Base-by-base conservation (phyloP, 106 monocot genomes). In the Ottelia alismoides region DNA sequence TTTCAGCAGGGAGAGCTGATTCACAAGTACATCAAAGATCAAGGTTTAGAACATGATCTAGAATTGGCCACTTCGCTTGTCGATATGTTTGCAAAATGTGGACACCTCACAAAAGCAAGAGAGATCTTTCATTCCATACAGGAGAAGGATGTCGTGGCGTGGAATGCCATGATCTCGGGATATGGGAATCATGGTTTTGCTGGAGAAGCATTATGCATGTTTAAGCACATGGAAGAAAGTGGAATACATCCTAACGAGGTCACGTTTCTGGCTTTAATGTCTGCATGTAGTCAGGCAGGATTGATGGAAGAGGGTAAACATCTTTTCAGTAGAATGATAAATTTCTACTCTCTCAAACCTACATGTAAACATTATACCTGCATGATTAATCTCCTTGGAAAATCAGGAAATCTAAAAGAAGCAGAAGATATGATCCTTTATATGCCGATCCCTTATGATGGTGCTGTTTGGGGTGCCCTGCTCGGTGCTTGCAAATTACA, bases 51-150 rank as follows among this genome's bases (percentile, higher is more conserved):
- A 20, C 52, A 11, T 45, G 79, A 79, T 49, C 28, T 63, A 20
- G 43, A 49, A 27, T 20, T 81, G 56, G 52, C 51, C 22, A 81
- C 81, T 10, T 66, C 87, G 10, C 56, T 79, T 9, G 31, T 88
- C 31, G 88, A 83, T 47, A 83, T 88, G 88, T 88, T 83, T 74
- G 73, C 79, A 0, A 88, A 88, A 55, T 83, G 83, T 53, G 88
- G 88, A 28, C 53, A 76, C 20, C 74, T 88, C 31, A 40, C 57
- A 7, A 61, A 27, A 16, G 55, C 88, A 57, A 73, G 83, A 62
- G 45, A 25, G 30, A 43, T 88, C 22, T 83, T 88, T 64, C 70
- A 88, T 67, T 66, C 66, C n/a, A n/a, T n/a, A n/a, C n/a, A n/a
- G n/a, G n/a, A n/a, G n/a, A n/a, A n/a, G n/a, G n/a, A n/a, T n/a